Conservation (phyloP, 345 rosid species). For the Pseudoturritis turrita region DNA sequence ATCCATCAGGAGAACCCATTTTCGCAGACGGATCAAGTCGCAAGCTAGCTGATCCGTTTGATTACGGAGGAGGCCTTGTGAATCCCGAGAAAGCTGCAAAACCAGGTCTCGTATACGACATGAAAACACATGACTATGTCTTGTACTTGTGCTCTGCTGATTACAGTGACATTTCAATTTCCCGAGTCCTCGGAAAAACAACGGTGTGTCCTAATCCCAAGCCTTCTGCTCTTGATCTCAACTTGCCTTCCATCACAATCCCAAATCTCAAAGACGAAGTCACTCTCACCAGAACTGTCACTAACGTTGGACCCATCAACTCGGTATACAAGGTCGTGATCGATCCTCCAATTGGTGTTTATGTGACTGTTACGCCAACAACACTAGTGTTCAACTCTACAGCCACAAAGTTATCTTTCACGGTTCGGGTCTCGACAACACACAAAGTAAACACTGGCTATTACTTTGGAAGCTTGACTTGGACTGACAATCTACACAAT, state of each 20-base stretch:
- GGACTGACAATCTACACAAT: no score
- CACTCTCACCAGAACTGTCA: slow-evolving; percentile 35
- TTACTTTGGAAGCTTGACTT: slow-evolving; percentile 43
- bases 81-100: slow-evolving; percentile 45
- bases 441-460: slow-evolving; percentile 35
- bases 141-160: slow-evolving; percentile 39
- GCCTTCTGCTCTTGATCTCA: slow-evolving; percentile 29
- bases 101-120: no score
- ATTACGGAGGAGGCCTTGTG: slow-evolving; percentile 57
- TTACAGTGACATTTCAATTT: slow-evolving; percentile 45
- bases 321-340: slow-evolving; percentile 28
- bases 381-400: slow-evolving; percentile 16
- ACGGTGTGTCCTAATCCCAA: slow-evolving; percentile 24
- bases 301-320: slow-evolving; percentile 36
- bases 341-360: slow-evolving; percentile 28
- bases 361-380: slow-evolving; percentile 16
- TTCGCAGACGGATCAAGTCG: slow-evolving; percentile 37
- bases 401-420: slow-evolving; percentile 19
- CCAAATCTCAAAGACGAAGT: slow-evolving; percentile 16
- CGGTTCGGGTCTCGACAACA: slow-evolving; percentile 13
- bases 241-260: slow-evolving; percentile 44
- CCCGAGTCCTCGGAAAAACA: slow-evolving; percentile 24
- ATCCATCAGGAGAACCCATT: slow-evolving; percentile 35
- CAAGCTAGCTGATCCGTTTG: slow-evolving; percentile 47
- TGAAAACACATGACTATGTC: slow-evolving; percentile 41